Evolutionary conservation across 805 yeast species (phyloP).

Genomic region (Pichia rugopelliculosa): DNA sequence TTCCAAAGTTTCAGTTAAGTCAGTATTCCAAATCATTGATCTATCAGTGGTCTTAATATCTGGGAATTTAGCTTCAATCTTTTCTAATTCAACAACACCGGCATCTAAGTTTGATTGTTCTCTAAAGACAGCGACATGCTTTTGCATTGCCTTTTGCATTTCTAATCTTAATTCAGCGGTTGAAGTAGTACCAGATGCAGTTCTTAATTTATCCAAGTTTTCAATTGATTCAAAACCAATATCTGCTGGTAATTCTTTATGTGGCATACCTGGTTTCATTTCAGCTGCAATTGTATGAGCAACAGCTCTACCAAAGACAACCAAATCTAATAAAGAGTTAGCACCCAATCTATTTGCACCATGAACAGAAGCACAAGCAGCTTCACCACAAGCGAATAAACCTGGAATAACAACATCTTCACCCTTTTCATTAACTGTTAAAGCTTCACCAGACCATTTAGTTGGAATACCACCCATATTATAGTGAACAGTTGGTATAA

Average conservation of each 20-base stretch:
- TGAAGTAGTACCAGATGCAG: slow-evolving; percentile 68
- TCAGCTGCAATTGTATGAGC: slow-evolving; percentile 83
- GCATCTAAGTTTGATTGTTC: slow-evolving; percentile 84
- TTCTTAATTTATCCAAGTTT: slow-evolving; percentile 83
- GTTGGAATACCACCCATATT: slow-evolving; percentile 99
- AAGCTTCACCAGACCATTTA: slow-evolving; percentile 91
- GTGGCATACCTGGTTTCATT: slow-evolving; percentile 84
- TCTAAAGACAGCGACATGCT: slow-evolving; percentile 95
- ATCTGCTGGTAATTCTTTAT: slow-evolving; percentile 73
- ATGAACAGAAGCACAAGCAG: slow-evolving; percentile 98
- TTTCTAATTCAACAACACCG: slow-evolving; percentile 75
- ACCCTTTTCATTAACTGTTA: slow-evolving; percentile 77
- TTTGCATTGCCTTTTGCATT: slow-evolving; percentile 96
- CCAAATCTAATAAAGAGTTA: slow-evolving; percentile 91
- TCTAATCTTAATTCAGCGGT: slow-evolving; percentile 85
- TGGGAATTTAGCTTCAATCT: slow-evolving; percentile 64
- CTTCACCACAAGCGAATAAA: slow-evolving; percentile 95
- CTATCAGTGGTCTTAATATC: slow-evolving; percentile 87
- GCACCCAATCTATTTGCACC: slow-evolving; percentile 99
- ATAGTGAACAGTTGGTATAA: slow-evolving; percentile 96
- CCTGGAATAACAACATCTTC: slow-evolving; percentile 91
- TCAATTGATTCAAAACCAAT: slow-evolving; percentile 86
- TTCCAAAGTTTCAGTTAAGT: slow-evolving; percentile 91
- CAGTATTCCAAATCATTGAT: slow-evolving; percentile 98
- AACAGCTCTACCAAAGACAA: slow-evolving; percentile 97